Base-by-base conservation (phyloP, 371 early-diverging fungal genomes). In the Mucor racemosus region DNA sequence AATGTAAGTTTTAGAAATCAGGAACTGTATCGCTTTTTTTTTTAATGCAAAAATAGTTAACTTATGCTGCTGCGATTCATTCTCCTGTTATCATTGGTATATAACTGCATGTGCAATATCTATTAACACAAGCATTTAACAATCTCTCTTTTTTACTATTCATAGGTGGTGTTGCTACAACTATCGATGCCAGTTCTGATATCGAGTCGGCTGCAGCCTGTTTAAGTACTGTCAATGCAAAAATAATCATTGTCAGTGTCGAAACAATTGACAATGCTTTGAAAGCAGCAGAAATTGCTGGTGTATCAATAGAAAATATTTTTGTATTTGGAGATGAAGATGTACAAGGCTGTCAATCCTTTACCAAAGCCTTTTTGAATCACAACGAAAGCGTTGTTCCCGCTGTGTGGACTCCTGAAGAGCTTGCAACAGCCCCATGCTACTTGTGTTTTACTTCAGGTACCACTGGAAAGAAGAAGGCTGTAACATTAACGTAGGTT, bases 121-220 rank as follows among this genome's bases (percentile, higher is more conserved):
- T 26, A 26, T 26, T 26, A 26, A 26, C n/a, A 26, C 26, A 26
- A 26, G 3, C 26, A 26, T 26, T 26, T 26, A 26, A 26, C 26
- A 26, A 26, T 26, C 1, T 26, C 26, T 26, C 26, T 26, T 3
- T 26, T 3, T 26, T 26, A 26, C 26, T 26, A 26, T 26, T 26
- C 26, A 77, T 17, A 36, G 93, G 91, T n/a, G 89, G 90, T 15
- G 66, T 86, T 17, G 69, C 85, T 26, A 79, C 88, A 5, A 78
- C 86, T 7, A 87, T 85, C 41, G 91, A 91, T 66, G 85, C 72
- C 73, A 15, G 31, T 19, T 88, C 44, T 15, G 54, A 82, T 6
- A 73, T 78, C 15, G 81, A 85, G 44, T 90, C 90, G 67, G 74
- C 91, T 14, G 85, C 85, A 4, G 79, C 77, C 67, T 88, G 90